Evolutionary conservation across 2,329 filamentous ascomycete species (phyloP), one percentile per base, ranked within the genome.

Genomic region (Alternaria panax): DNA sequence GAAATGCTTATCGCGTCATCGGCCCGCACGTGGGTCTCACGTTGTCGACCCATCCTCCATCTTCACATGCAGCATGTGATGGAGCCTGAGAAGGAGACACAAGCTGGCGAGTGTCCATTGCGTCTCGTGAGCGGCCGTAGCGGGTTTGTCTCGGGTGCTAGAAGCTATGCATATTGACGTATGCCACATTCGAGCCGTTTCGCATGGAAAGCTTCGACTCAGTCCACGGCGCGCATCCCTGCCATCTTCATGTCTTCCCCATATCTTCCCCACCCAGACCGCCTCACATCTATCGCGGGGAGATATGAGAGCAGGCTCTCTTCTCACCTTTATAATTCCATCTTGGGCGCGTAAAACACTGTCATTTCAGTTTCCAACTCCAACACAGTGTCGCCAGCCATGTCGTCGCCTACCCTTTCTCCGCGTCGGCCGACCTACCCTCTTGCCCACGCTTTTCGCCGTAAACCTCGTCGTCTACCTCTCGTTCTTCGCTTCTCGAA

Each of bases 401-500:
- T 63, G 64, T 27, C 62, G 4, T 47, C 60, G 9, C 58, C 63
- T 11, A 40, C 46, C n/a, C 28, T 32, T 16, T 66, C 61, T 25
- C 53, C 57, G 42, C 75, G 75, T 47, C 68, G 65, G n/a, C 75
- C 80, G 16, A 82, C 80, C 3, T 82, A 81, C 63, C 81, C 81
- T 2, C 74, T 81, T 40, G 81, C 81, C 48, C 74, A 83, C 62
- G 76, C 78, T 16, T 74, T 76, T 36, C 79, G 81, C 60, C 78
- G 76, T 46, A 84, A 84, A 68, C 81, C 81, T 25, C 75, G 80
- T 4, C 85, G 87, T 76, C 85, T 87, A 80, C 87, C 87, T 16
- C 80, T 90, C 6, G 87, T 88, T 16, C 80, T 89, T 42, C 84
- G 87, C 62, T 88, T 89, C 75, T 82, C 85, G 72, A 88, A 88